Percentiles rank a stretch among this genome's conserved stretches.
These are phyloP conservation scores for Nakaseomyces bracarensis DNA, from an alignment of 1,139 yeast species.

Conservation along the genomic window DNA sequence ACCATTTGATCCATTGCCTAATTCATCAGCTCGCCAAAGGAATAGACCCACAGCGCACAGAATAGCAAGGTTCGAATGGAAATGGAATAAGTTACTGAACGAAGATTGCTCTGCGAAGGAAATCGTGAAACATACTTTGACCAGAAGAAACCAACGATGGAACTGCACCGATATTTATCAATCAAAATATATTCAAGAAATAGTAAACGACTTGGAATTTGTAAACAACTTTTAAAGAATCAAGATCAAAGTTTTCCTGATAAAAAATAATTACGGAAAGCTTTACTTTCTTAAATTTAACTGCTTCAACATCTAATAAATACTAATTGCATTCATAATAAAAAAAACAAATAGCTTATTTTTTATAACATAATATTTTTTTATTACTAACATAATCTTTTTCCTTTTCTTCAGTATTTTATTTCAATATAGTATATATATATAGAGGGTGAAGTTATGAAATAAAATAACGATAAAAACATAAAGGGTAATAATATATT, in stretches of 20 bases:
- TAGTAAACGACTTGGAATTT: constrained; percentile 11
- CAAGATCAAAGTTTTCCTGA: no score
- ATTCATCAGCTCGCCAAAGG: constrained; percentile 41
- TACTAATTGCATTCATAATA: no score
- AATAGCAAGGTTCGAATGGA: constrained; percentile 90
- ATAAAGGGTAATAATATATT: background rate
- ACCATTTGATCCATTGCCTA: constrained; percentile 76
- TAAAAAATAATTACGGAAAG: no score
- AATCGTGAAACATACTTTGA: constrained; percentile 46
- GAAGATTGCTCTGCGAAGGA: constrained; percentile 42
- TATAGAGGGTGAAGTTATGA: no score
- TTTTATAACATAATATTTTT: no score
- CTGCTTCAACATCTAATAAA: no score
- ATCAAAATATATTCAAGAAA: constrained; percentile 32
- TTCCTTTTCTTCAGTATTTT: no score
- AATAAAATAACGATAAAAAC: no score
- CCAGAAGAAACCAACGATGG: constrained; percentile 46
- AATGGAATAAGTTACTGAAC: constrained; percentile 51
- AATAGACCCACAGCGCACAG: constrained; percentile 68
- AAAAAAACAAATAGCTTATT: no score
- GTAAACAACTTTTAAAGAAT: constrained; percentile 5
- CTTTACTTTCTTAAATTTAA: no score
- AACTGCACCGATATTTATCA: constrained; percentile 35
- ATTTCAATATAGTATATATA: no score
- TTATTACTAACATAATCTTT: no score